Conservation (phyloP, 768 basidiomycete species). For the Rhodotorula kratochvilovae region DNA sequence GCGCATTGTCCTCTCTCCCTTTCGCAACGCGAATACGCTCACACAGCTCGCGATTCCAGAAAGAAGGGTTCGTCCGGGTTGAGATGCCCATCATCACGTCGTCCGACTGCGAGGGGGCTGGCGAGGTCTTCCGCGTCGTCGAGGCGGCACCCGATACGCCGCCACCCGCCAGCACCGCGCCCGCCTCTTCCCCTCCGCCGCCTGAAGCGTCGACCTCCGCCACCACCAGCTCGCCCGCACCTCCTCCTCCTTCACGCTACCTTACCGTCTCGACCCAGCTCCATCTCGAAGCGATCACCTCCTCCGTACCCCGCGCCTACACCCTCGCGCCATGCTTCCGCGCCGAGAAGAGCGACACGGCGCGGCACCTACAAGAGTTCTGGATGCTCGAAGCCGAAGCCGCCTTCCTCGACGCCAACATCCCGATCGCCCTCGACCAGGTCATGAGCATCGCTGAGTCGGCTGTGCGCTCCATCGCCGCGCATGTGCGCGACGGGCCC, state of each 20-base stretch:
- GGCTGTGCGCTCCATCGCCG: conserved; percentile 51
- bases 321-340: conserved; percentile 91
- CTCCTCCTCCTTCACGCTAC: conserved; percentile 56
- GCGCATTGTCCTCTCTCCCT: not conserved
- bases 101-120: conserved; percentile 93
- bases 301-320: conserved; percentile 75
- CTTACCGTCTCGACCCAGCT: conserved; percentile 94
- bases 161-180: not conserved
- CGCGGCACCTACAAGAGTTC: conserved; percentile 91
- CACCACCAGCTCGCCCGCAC: conserved; percentile 80
- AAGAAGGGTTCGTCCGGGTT: conserved; percentile 68
- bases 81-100: conserved; percentile 85
- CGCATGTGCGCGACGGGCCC: conserved; percentile 34
- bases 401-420: conserved; percentile 53
- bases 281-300: conserved; percentile 82
- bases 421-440: conserved; percentile 49
- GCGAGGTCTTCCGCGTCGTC: conserved; percentile 75
- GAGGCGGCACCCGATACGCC: conserved; percentile 4
- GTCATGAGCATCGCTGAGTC: conserved; percentile 61
- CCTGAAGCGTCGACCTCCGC: conserved; percentile 84
- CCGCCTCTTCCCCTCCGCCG: conserved; percentile 51
- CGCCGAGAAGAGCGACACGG: conserved; percentile 81
- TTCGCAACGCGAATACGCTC: not conserved
- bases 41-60: conserved; percentile 49
- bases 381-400: conserved; percentile 99